Conservation (phyloP, 2,329 filamentous ascomycete genomes). For the Claviceps pusilla region DNA sequence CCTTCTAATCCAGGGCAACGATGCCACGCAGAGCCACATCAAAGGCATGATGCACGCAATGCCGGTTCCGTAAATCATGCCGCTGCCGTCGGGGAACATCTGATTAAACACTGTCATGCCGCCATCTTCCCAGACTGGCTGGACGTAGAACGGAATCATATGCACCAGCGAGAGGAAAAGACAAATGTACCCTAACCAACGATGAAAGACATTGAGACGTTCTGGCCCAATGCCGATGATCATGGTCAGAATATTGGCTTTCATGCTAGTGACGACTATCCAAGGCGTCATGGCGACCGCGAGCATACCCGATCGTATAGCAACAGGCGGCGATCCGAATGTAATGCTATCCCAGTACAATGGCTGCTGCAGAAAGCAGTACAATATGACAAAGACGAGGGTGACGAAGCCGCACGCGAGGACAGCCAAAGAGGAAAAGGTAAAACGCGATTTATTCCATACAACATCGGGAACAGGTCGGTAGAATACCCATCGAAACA, state of each 20-base stretch:
- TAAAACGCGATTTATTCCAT: slow-evolving; percentile 52
- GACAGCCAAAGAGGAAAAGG: slow-evolving; percentile 68
- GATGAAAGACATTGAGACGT: slow-evolving; percentile 79
- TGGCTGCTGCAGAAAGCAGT: slow-evolving; percentile 75
- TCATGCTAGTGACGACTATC: slow-evolving; percentile 82
- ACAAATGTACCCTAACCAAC: slow-evolving; percentile 81
- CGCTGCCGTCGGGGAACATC: slow-evolving; percentile 49
- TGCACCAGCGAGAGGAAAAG: slow-evolving; percentile 72
- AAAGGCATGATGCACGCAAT: slow-evolving; percentile 70
- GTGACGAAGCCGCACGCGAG: slow-evolving; percentile 52
- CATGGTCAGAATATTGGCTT: slow-evolving; percentile 71
- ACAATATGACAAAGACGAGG: slow-evolving; percentile 59
- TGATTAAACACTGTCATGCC: slow-evolving; percentile 55
- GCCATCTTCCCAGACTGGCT: slow-evolving; percentile 69
- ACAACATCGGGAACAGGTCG: slow-evolving; percentile 63
- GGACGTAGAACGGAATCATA: slow-evolving; percentile 76
- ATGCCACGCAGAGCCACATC: slow-evolving; percentile 70
- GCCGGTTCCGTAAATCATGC: slow-evolving; percentile 72
- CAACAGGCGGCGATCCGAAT: slow-evolving; percentile 76
- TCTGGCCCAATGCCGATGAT: slow-evolving; percentile 87
- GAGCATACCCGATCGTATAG: slow-evolving; percentile 80
- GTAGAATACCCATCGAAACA: slow-evolving; percentile 82
- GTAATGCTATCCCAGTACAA: slow-evolving; percentile 79
- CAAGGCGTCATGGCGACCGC: slow-evolving; percentile 82
- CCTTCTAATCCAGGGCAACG: slow-evolving; percentile 61